Conservation (phyloP, 2,329 filamentous ascomycete species). For the Aureobasidium sp. region DNA sequence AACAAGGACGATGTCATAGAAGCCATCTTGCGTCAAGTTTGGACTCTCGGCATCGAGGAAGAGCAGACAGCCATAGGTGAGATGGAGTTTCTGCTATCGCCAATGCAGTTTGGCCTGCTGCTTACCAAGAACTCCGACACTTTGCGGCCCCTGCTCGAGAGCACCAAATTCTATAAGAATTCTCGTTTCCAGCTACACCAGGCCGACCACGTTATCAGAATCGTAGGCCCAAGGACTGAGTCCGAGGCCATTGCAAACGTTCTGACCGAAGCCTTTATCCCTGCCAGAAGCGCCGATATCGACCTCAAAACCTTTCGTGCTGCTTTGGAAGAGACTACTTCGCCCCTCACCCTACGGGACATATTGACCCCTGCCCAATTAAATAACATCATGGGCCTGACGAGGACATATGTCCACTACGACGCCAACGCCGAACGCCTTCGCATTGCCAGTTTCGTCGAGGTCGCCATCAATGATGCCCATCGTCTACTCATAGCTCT, state of each 20-base stretch:
- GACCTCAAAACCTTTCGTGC: neutral
- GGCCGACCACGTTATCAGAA: slow-evolving; percentile 9
- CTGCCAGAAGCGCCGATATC: neutral
- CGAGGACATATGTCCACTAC: slow-evolving; percentile 3
- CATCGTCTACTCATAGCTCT: slow-evolving; percentile 14
- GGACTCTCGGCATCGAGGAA: slow-evolving; percentile 14
- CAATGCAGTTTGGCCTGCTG: slow-evolving; percentile 14
- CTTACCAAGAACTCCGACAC: slow-evolving; percentile 11
- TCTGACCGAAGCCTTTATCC: slow-evolving; percentile 9
- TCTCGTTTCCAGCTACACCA: slow-evolving; percentile 12
- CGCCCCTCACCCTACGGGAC: neutral
- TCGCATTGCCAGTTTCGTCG: slow-evolving; percentile 14
- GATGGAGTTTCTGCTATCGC: slow-evolving; percentile 15
- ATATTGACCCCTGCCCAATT: neutral
- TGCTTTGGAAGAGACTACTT: neutral
- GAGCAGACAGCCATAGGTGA: slow-evolving; percentile 13
- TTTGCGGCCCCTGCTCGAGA: slow-evolving; percentile 7
- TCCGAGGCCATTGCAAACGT: slow-evolving; percentile 14
- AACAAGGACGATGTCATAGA: neutral
- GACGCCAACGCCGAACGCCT: neutral
- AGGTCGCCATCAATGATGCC: slow-evolving; percentile 13
- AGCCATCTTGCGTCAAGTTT: slow-evolving; percentile 10
- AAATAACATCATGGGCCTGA: slow-evolving; percentile 7
- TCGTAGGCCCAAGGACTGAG: slow-evolving; percentile 16
- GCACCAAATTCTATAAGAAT: slow-evolving; percentile 13